A percentile compares a stretch with the other conserved stretches of the same genome.
Evolutionary conservation across 2,329 filamentous ascomycete genomes (phyloP).

Genomic region (Neonectria neomacrospora): DNA sequence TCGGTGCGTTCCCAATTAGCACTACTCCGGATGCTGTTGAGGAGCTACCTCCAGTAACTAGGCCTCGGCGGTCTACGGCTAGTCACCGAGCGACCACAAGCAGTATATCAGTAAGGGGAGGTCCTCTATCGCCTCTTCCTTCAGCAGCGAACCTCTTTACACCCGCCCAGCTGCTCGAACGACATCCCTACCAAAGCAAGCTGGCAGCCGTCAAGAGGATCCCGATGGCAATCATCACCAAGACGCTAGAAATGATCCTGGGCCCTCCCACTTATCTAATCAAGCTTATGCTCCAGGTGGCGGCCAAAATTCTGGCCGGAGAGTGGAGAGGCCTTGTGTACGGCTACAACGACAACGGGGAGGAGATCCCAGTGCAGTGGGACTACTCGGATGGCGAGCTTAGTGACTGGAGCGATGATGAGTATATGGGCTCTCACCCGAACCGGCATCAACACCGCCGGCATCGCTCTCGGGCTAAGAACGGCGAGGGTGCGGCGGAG

Average conservation of each 20-base stretch:
- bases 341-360: constrained; percentile 64
- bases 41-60: constrained; percentile 11
- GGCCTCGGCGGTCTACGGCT: constrained; percentile 31
- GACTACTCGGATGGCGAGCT: constrained; percentile 69
- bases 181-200: constrained; percentile 36
- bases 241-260: constrained; percentile 80
- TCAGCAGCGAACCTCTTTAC: constrained; percentile 72
- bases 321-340: constrained; percentile 71
- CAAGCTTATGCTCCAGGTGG: constrained; percentile 82
- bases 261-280: constrained; percentile 85
- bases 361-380: constrained; percentile 68
- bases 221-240: constrained; percentile 72
- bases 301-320: constrained; percentile 75
- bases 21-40: constrained; percentile 5
- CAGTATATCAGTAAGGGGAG: constrained; percentile 46
- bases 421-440: constrained; percentile 45
- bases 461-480: constrained; percentile 13
- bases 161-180: constrained; percentile 55
- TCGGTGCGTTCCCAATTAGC: constrained; percentile 6
- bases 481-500: constrained; percentile 9
- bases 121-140: constrained; percentile 74
- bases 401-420: constrained; percentile 67
- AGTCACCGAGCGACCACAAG: constrained; percentile 42
- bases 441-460: constrained; percentile 25
- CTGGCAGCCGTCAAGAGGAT: constrained; percentile 41